Evolutionary conservation across 768 basidiomycete genomes (phyloP), one percentile per base, ranked within the genome.

Genomic region (Jaapia argillacea): DNA sequence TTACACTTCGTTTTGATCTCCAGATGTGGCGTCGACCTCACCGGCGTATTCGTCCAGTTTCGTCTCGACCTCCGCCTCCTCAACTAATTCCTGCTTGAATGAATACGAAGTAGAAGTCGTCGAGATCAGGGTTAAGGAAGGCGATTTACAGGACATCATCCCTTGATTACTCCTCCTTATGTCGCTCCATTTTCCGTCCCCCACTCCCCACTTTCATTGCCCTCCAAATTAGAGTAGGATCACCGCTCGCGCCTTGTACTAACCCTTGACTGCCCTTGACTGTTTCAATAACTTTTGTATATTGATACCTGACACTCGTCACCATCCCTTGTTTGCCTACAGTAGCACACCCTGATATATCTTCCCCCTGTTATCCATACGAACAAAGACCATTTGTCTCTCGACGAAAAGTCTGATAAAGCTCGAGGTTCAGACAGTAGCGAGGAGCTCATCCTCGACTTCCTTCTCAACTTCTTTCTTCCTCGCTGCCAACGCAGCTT

Each of bases 21-120:
- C 40, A 88, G 85, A 89, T 57, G 77, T 87, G 43, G 81, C 85
- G 13, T 88, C 85, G 35, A 88, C 84, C 18, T 89, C 86, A 20
- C 85, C 85, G 35, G 83, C 85, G 23, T 81, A 76, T 55, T 74
- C 80, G 16, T 64, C 58, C 42, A 75, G 79, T 46, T 81, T 80
- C 59, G 66, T 79, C 53, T 79, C 79, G 45, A 75, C 77, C 41
- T 82, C 82, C 35, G 72, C 74, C 28, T 79, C 82, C 10, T 81
- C 83, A 41, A 74, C 73, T 39, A 76, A 76, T 58, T 75, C 78
- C 36, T 74, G 74, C 43, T 61, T 84, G 49, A 76, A 73, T 48
- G 83, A 85, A 52, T 87, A 85, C 51, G 85, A 88, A 57, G 79
- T 89, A 47, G 86, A 90, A 60, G 86, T 89, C 27, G 87, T 85